Evolutionary conservation across 2,329 filamentous ascomycete species (phyloP), one percentile per base, ranked within the genome.

Genomic region (Pestalotiopsis sp.): DNA sequence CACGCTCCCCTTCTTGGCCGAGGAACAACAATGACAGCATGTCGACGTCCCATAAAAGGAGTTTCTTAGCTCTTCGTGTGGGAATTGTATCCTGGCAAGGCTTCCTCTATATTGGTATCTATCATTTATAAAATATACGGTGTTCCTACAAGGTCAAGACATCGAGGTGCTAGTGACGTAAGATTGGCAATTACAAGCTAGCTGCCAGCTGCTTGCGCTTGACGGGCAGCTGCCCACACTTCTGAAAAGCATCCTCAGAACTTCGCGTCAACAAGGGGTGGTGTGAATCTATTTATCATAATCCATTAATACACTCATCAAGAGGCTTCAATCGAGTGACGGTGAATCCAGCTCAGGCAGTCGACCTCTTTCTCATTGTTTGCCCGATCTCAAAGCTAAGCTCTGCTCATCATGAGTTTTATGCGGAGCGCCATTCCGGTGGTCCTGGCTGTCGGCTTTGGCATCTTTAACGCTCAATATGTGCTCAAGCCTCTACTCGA

Each of bases 381-480:
- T 45, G 41, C 41, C 13, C 12, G 13, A 45, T 45, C 41, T 14
- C 12, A 45, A 17, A n/a, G 45, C 17, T 36, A 7, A 36, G 31
- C 31, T 36, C 45, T 64, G 11, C 6, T 2, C 39, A 64, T 14
- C 23, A 64, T 64, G 61, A 64, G 61, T 31, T 64, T 64, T 20
- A 45, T 64, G 39, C 61, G 61, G 12, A 64, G 38, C 61, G 61
- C 61, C 36, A 52, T 64, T 7, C 61, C 61, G 4, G 38, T 64
- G 9, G 61, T 64, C 20, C 13, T 64, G 61, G 61, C 61, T 6
- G 61, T 64, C 9, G 61, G 61, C 12, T 49, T 64, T 3, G 61
- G 61, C 61, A 49, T 64, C 61, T 64, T 64, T 23, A 64, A 64
- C 13, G 61, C 61, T 23, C 61, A 64, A 25, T 64, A 64, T 13